A percentile compares a stretch with the other conserved stretches of the same genome.
These are phyloP conservation scores for Ganoderma leucocontextum DNA, from an alignment of 1,284 basidiomycete species.

Conservation along the genomic window DNA sequence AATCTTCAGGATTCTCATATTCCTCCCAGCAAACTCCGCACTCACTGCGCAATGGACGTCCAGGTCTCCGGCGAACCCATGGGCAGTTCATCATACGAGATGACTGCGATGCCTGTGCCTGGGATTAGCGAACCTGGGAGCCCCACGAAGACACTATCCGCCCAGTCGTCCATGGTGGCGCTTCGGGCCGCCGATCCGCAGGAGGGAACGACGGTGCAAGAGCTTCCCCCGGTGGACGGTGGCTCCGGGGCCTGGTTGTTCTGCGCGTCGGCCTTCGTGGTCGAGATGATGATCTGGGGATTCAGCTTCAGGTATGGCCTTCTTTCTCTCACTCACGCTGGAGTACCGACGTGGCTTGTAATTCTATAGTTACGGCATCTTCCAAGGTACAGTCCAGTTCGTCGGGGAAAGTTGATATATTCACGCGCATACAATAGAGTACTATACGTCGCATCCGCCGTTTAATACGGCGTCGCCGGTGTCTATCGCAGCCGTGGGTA, in stretches of 20 bases:
- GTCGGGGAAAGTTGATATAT: background rate
- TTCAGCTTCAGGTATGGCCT: slow-evolving; percentile 34
- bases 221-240: slow-evolving; percentile 35
- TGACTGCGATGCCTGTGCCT: background rate
- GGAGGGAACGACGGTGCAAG: slow-evolving; percentile 33
- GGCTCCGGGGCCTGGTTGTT: slow-evolving; percentile 38
- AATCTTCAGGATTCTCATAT: no score
- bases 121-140: slow-evolving; percentile 4
- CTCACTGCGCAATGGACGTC: background rate
- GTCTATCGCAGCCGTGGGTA: slow-evolving; percentile 31
- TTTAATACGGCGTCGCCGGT: slow-evolving; percentile 30
- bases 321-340: background rate
- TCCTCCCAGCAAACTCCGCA: background rate
- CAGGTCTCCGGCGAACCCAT: background rate
- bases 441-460: slow-evolving; percentile 34
- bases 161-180: slow-evolving; percentile 24
- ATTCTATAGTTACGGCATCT: slow-evolving; percentile 34
- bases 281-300: slow-evolving; percentile 39
- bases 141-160: slow-evolving; percentile 16
- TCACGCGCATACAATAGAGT: slow-evolving; percentile 19
- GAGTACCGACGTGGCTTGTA: background rate
- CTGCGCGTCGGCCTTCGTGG: slow-evolving; percentile 32
- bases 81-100: background rate
- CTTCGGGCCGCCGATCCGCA: slow-evolving; percentile 22
- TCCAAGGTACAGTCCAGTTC: slow-evolving; percentile 27